phyloP scores from a whole-genome alignment of 768 basidiomycete species.

The Serendipita indica region DNA sequence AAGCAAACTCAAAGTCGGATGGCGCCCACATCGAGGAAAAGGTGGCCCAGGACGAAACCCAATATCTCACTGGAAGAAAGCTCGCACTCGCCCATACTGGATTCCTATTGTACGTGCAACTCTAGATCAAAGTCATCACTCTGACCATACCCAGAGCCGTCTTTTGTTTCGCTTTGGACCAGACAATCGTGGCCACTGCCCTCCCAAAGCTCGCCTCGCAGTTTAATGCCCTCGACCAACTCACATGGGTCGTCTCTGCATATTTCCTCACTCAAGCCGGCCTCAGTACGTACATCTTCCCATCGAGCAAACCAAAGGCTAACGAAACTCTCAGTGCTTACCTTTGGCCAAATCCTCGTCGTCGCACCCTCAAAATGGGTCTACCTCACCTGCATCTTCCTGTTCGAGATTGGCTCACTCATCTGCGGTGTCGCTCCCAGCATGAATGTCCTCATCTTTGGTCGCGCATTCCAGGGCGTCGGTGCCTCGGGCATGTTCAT shows the following conservation, averaged over 20 bases:
- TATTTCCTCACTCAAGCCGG: constrained; percentile 19
- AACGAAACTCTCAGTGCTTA: constrained; percentile 16
- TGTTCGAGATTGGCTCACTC: constrained; percentile 32
- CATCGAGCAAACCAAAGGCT: background rate
- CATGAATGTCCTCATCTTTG: constrained; percentile 25
- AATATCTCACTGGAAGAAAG: constrained; percentile 14
- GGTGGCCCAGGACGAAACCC: background rate
- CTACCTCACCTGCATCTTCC: constrained; percentile 16
- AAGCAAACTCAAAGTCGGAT: background rate
- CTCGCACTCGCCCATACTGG: constrained; percentile 14
- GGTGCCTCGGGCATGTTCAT: constrained; percentile 28
- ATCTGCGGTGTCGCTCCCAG: constrained; percentile 17
- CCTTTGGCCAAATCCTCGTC: constrained; percentile 22
- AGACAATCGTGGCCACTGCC: constrained; percentile 26
- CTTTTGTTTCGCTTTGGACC: constrained; percentile 24
- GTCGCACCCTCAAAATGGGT: constrained; percentile 23
- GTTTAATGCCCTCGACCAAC: constrained; percentile 20
- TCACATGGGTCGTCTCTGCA: constrained; percentile 19
- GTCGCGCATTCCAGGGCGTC: constrained; percentile 32
- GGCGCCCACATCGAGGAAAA: background rate
- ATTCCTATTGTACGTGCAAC: constrained; percentile 7
- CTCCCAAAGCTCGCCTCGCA: constrained; percentile 21
- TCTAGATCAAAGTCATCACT: background rate
- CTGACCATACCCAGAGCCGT: constrained; percentile 11
- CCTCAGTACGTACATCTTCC: background rate